Evolutionary conservation across 805 yeast genomes (phyloP).

Genomic region (Kodamaea laetipori): DNA sequence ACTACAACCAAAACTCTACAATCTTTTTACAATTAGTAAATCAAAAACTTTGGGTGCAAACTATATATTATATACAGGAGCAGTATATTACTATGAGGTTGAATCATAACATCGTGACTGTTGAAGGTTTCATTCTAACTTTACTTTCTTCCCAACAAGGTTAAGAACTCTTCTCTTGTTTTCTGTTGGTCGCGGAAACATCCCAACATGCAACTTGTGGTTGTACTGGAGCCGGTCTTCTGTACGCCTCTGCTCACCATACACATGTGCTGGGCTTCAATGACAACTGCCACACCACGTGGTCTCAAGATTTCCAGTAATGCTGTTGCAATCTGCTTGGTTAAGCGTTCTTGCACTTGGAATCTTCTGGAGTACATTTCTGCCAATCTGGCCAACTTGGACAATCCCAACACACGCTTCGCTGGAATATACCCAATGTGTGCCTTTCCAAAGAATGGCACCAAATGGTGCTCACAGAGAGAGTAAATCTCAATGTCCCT

Average conservation of each 20-base stretch:
- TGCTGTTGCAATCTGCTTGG: constrained; percentile 97
- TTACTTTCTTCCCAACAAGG: constrained; percentile 66
- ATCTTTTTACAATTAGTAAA: background rate
- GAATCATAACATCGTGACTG: constrained; percentile 10
- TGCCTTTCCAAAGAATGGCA: constrained; percentile 95
- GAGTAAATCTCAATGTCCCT: constrained; percentile 91
- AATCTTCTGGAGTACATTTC: constrained; percentile 95
- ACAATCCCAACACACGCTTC: constrained; percentile 86
- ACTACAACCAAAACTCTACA: background rate
- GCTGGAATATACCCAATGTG: constrained; percentile 98
- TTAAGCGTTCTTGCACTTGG: constrained; percentile 96
- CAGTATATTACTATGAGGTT: constrained; percentile 7
- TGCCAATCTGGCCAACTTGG: constrained; percentile 91
- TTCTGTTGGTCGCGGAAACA: constrained; percentile 91
- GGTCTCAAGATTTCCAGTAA: constrained; percentile 88
- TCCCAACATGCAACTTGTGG: constrained; percentile 97
- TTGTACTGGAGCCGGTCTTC: constrained; percentile 89
- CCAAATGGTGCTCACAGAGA: constrained; percentile 95
- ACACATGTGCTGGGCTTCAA: constrained; percentile 98
- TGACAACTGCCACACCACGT: constrained; percentile 96
- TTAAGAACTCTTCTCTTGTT: constrained; percentile 94
- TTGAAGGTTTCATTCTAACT: constrained; percentile 5
- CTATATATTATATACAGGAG: constrained; percentile 1
- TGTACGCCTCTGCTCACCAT: constrained; percentile 98
- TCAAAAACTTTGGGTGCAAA: constrained; percentile 1